A percentile compares a stretch with the other conserved stretches of the same genome.
phyloP scores from a whole-genome alignment of 305 asterid genomes.

The Coffea humblotiana region DNA sequence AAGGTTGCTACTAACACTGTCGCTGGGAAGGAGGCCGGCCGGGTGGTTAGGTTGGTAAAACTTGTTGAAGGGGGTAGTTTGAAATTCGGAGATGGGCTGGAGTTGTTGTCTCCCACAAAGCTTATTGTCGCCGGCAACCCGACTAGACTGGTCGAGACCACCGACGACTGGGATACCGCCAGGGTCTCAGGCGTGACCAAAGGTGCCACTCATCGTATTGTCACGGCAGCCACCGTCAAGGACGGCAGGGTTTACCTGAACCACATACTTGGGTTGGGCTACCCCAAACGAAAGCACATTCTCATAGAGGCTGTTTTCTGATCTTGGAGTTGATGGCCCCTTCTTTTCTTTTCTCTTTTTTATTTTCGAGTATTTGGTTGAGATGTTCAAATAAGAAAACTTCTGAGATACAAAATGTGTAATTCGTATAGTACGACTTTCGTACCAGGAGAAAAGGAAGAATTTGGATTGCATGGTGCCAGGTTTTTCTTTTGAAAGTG shows the following conservation, averaged over 20 bases:
- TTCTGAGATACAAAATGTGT: too few species aligned
- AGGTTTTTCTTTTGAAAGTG: too few species aligned
- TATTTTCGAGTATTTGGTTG: too few species aligned
- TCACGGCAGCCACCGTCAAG: slow-evolving; percentile 73
- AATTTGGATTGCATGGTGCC: too few species aligned
- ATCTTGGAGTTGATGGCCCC: neutral
- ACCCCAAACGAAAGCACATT: slow-evolving; percentile 76
- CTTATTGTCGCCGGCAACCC: slow-evolving; percentile 77
- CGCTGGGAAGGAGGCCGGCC: slow-evolving; percentile 16
- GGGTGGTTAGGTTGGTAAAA: slow-evolving; percentile 42
- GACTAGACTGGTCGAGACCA: slow-evolving; percentile 60
- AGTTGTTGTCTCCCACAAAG: slow-evolving; percentile 61
- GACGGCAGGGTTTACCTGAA: slow-evolving; percentile 75
- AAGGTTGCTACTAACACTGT: slow-evolving; percentile 29
- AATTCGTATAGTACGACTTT: too few species aligned
- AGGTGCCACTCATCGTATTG: slow-evolving; percentile 60
- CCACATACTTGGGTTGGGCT: slow-evolving; percentile 86
- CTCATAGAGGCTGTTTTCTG: slow-evolving; percentile 72
- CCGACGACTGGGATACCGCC: slow-evolving; percentile 73
- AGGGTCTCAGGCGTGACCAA: slow-evolving; percentile 51
- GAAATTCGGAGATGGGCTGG: slow-evolving; percentile 81
- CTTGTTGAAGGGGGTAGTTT: slow-evolving; percentile 46
- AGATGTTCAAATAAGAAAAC: too few species aligned
- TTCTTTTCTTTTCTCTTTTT: too few species aligned
- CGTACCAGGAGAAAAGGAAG: too few species aligned